Evolutionary conservation across 2,329 filamentous ascomycete genomes (phyloP), one percentile per base, ranked within the genome.

Genomic region (Penicillium sp.): DNA sequence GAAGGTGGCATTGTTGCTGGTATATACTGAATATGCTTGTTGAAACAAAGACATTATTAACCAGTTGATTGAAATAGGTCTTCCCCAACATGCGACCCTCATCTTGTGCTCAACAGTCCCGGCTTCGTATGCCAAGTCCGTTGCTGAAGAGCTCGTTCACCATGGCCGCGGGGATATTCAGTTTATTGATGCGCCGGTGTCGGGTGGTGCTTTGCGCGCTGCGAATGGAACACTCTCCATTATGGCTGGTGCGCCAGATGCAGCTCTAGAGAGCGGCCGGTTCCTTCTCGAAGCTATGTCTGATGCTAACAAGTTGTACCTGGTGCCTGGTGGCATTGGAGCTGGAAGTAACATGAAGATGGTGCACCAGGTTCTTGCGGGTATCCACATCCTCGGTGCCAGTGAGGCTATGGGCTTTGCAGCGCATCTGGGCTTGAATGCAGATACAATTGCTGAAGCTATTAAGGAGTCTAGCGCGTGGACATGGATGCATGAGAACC

Each of bases 161-260:
- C 73, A 79, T 31, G 84, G 83, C 11, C 79, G 89, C 7, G 70
- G 74, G 2, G 89, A 92, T 67, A 81, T 92, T 29, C 77, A 80
- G 49, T 82, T 91, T 51, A 82, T 93, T 50, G 89, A 91, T 72
- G 82, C 84, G 22, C 89, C 89, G 0, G 89, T 92, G 0, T 90
- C 87, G 0, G 89, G 89, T 0, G 89, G 89, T 1, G 84, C 87
- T 0, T 79, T 82, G 10, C 81, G 89, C 33, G 89, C 89, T 1
- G 87, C 87, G 0, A 83, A 88, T 49, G 89, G 89, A 3, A 90
- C 88, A 0, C 76, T 92, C 43, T 89, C 87, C 7, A 91, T 93
- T 68, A 90, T 93, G 84, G 87, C 87, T 0, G 85, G 86, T 2
- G 87, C 81, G 0, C 77, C 82, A 0, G 79, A 83, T 1, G 79